A percentile compares a stretch with the other conserved stretches of the same genome.
These are phyloP conservation scores for Neocatenulostroma microsporum DNA, from an alignment of 2,329 filamentous ascomycete species.

Conservation along the genomic window DNA sequence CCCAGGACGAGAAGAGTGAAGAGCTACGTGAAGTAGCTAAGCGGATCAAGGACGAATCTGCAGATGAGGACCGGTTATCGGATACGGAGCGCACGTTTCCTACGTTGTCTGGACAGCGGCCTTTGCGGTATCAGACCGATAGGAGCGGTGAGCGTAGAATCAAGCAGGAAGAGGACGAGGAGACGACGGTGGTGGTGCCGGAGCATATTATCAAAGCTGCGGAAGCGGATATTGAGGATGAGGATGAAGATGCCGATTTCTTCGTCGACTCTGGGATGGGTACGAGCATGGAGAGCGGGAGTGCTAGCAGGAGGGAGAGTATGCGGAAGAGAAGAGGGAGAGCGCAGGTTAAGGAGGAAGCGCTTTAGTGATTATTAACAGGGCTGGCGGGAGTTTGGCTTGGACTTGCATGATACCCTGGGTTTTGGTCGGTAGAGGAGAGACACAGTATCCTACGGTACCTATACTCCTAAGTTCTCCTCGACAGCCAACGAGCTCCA, in stretches of 20 bases:
- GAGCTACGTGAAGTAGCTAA: constrained; percentile 10
- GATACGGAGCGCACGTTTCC: constrained; percentile 45
- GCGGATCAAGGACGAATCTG: constrained; percentile 20
- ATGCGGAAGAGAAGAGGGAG: constrained; percentile 22
- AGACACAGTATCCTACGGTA: too few species aligned
- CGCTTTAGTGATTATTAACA: too few species aligned
- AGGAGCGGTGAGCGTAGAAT: constrained; percentile 17
- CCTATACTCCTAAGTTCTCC: too few species aligned
- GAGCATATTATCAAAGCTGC: constrained; percentile 16
- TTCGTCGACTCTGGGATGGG: constrained; percentile 43
- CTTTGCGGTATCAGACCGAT: constrained; percentile 30
- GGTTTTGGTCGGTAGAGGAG: too few species aligned
- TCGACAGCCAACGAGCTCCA: too few species aligned
- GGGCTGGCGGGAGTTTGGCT: too few species aligned
- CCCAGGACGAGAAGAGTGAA: constrained; percentile 13
- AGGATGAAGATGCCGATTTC: constrained; percentile 38
- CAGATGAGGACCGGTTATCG: constrained; percentile 31
- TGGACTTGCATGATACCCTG: too few species aligned
- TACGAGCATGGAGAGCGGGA: constrained; percentile 41
- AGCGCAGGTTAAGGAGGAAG: constrained; percentile 8
- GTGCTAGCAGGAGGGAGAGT: constrained; percentile 21
- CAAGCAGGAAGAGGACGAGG: constrained; percentile 26
- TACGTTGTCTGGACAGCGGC: constrained; percentile 37
- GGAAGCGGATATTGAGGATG: constrained; percentile 37
- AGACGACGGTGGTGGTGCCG: constrained; percentile 11